Evolutionary conservation across 2,329 filamentous ascomycete genomes (phyloP), one percentile per base, ranked within the genome.

Genomic region (Cladophialophora bantiana): DNA sequence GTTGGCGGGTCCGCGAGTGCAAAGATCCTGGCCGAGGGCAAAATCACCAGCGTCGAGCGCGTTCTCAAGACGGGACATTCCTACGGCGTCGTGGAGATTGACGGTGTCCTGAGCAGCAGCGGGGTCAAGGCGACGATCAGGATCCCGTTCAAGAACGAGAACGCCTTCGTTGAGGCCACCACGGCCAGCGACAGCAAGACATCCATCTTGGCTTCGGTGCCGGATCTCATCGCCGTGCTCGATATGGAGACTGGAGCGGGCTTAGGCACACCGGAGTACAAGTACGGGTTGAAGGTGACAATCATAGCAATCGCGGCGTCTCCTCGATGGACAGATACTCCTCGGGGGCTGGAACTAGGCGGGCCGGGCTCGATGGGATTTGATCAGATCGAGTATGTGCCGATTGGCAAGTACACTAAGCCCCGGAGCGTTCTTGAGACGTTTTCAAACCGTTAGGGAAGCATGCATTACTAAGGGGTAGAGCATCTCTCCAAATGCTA

Each of bases 131-230:
- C 86, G 0, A 78, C 74, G 7, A 77, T 90, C 74, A 88, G 86
- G 73, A 88, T 91, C 57, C 88, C 89, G 0, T 91, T 91, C 80
- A 90, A 90, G 78, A 91, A 91, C 75, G 89, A 92, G 74, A 91
- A 91, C 72, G 66, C 73, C 9, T 75, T 72, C 36, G 73, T 45
- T 31, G 52, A 50, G 20, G 52, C 42, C 1, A 40, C 31, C 34
- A 31, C 48, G 4, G 34, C 42, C 15, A 18, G 40, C 13, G 58
- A 64, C 34, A 36, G 64, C 42, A 63, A 70, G 10, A 50, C 34
- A 3, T 48, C 75, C 52, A 74, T 86, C 0, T 73, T 88, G 1
- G 83, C 83, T 1, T 80, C 84, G 1, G 86, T 86, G 1, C 86
- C 86, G 0, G 86, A 88, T 64, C 75, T 88, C 6, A 84, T 88